Conservation (phyloP, 2,329 filamentous ascomycete genomes). For the Metarhizium robertsii region DNA sequence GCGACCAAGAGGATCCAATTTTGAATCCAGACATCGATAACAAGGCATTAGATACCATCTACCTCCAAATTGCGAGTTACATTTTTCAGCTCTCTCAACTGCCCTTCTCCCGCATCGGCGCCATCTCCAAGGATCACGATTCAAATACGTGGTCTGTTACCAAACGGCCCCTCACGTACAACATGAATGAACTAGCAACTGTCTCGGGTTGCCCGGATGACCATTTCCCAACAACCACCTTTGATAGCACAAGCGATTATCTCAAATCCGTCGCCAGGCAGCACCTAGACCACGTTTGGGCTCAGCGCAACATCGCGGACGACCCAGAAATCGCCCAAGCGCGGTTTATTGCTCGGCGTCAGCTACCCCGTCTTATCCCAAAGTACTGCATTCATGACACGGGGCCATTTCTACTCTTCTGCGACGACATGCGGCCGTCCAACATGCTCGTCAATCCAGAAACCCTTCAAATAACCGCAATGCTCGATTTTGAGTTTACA, state of each 20-base stretch:
- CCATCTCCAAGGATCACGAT: constrained; percentile 19
- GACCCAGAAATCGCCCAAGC: constrained; percentile 16
- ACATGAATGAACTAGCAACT: constrained; percentile 28
- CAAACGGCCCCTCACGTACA: constrained; percentile 26
- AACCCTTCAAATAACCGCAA: constrained; percentile 24
- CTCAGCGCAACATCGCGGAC: constrained; percentile 22
- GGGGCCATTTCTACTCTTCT: constrained; percentile 29
- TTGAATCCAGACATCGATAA: constrained; percentile 13
- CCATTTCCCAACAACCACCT: constrained; percentile 19
- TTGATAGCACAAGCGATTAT: constrained; percentile 21
- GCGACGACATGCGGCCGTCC: constrained; percentile 26
- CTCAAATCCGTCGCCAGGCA: constrained; percentile 17
- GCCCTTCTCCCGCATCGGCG: constrained; percentile 21
- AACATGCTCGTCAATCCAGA: constrained; percentile 29
- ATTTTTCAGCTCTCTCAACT: constrained; percentile 22
- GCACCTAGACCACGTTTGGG: constrained; percentile 17
- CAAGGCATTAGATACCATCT: constrained; percentile 12
- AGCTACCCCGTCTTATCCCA: constrained; percentile 21
- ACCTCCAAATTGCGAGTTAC: constrained; percentile 15
- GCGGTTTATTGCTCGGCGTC: constrained; percentile 23
- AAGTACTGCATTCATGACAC: constrained; percentile 18
- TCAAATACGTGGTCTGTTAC: constrained; percentile 19
- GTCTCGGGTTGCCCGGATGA: constrained; percentile 20
- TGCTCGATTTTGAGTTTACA: constrained; percentile 31
- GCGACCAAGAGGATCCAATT: background rate